Conservation (phyloP, 176 grass and related monocot genomes). For the Avena eriantha region DNA sequence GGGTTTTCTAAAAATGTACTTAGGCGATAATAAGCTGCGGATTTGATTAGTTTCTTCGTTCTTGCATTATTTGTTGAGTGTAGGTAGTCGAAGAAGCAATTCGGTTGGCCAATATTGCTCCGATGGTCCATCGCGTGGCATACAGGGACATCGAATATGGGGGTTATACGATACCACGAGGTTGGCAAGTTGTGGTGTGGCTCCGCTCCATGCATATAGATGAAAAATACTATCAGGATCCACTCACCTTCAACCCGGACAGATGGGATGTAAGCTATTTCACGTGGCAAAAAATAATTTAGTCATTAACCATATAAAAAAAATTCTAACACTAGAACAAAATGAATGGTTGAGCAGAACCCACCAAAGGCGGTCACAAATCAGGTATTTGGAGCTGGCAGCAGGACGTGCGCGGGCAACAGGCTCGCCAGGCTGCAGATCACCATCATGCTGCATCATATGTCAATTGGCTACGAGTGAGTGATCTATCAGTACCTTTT, state of each 20-base stretch:
- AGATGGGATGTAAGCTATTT: slow-evolving; percentile 34
- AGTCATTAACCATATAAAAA: too few relatives aligned
- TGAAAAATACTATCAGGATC: slow-evolving; percentile 39
- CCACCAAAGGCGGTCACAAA: slow-evolving; percentile 36
- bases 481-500: neutral
- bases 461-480: slow-evolving; percentile 48
- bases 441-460: slow-evolving; percentile 39
- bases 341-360: neutral
- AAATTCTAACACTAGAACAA: too few relatives aligned
- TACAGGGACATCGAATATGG: slow-evolving; percentile 34
- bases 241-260: slow-evolving; percentile 44
- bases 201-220: slow-evolving; percentile 42
- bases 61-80: too few relatives aligned
- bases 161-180: slow-evolving; percentile 46
- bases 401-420: slow-evolving; percentile 40
- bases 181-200: slow-evolving; percentile 50
- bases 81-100: too few relatives aligned
- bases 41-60: too few relatives aligned
- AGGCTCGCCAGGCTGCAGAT: slow-evolving; percentile 44
- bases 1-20: too few relatives aligned
- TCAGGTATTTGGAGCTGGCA: slow-evolving; percentile 38
- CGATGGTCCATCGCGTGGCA: too few relatives aligned
- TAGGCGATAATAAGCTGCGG: too few relatives aligned
- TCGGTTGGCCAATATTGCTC: too few relatives aligned
- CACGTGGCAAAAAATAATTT: too few relatives aligned